Conservation (phyloP, 257 asterid genomes). For the Solanum okadae region DNA sequence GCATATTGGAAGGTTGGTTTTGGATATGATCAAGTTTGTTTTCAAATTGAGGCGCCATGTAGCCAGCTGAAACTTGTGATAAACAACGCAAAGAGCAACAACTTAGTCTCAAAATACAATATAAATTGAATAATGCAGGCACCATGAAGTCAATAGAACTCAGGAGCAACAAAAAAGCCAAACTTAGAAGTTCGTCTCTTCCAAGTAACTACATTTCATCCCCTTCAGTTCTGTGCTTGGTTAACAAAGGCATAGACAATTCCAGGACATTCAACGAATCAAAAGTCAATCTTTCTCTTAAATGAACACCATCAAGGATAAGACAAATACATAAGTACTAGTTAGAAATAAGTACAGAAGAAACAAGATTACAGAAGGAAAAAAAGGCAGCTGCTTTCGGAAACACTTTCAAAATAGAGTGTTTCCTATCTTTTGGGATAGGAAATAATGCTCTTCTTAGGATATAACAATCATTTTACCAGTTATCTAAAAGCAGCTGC, state of each 20-base stretch:
- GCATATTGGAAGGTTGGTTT: constrained; percentile 8
- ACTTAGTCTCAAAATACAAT: background rate
- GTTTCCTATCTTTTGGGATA: background rate
- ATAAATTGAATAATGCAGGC: background rate
- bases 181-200: background rate
- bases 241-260: background rate
- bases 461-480: background rate
- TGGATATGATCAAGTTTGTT: background rate
- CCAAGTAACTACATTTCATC: background rate
- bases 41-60: constrained; percentile 1
- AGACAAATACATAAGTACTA: background rate
- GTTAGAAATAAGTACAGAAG: background rate
- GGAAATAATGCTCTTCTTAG: background rate
- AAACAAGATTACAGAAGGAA: background rate
- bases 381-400: background rate
- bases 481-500: background rate
- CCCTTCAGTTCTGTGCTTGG: background rate
- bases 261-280: background rate
- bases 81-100: background rate
- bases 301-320: background rate
- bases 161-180: background rate
- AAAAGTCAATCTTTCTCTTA: background rate
- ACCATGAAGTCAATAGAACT: background rate
- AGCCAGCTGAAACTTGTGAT: constrained; percentile 25
- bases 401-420: background rate